Percentiles rank a stretch among this genome's conserved stretches.
These are phyloP conservation scores for Alternaria ventricosa DNA, from an alignment of 2,329 filamentous ascomycete species.

Conservation along the genomic window DNA sequence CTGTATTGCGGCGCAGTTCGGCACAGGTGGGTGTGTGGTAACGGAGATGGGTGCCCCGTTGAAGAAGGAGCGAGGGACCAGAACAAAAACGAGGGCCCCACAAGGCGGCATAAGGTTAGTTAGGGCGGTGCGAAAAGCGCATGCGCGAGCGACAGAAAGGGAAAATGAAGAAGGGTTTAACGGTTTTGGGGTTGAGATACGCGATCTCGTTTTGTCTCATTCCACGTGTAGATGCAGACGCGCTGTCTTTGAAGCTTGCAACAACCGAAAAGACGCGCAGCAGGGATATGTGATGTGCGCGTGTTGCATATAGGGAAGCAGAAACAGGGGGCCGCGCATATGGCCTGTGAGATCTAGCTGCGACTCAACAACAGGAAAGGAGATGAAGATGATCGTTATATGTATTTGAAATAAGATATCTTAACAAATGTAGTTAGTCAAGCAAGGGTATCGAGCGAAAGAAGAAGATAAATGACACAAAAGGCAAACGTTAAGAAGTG, in stretches of 20 bases:
- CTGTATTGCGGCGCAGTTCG: slow-evolving; percentile 18
- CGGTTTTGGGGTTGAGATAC: neutral
- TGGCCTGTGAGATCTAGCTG: neutral
- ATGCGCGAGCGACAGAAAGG: neutral
- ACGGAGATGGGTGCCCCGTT: slow-evolving; percentile 6
- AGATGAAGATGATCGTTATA: neutral
- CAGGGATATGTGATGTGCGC: neutral
- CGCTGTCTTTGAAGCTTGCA: neutral
- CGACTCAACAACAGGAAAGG: neutral
- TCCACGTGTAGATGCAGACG: neutral
- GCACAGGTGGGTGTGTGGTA: neutral
- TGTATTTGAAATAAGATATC: slow-evolving; percentile 1
- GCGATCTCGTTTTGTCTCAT: neutral
- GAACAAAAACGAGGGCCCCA: slow-evolving; percentile 6
- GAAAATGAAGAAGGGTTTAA: neutral
- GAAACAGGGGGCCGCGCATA: neutral
- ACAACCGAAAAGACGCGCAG: neutral
- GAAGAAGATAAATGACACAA: slow-evolving; percentile 1
- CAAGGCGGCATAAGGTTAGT: neutral
- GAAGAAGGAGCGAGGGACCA: neutral
- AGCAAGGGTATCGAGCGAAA: slow-evolving; percentile 18
- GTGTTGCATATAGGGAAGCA: neutral
- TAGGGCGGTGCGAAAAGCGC: neutral
- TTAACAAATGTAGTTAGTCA: neutral
- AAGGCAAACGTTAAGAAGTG: neutral